A percentile compares a stretch with the other conserved stretches of the same genome.
These are phyloP conservation scores for Rhodotorula kratochvilovae DNA, from an alignment of 768 basidiomycete species.

Conservation along the genomic window DNA sequence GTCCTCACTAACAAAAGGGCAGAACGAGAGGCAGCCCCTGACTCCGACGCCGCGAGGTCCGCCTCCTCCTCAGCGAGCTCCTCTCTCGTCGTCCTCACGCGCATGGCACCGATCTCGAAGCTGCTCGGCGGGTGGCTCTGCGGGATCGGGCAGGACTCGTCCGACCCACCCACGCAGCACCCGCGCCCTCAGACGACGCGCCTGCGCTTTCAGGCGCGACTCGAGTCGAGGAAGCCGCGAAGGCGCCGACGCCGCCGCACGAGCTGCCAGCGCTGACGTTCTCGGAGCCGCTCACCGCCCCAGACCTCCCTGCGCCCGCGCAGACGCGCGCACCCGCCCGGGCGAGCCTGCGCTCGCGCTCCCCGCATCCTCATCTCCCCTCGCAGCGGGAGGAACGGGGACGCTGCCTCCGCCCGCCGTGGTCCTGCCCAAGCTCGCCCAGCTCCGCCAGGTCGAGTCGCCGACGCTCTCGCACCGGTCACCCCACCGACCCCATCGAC, in stretches of 20 bases:
- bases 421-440: background rate
- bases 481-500: conserved; percentile 8
- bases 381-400: too few relatives aligned
- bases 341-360: background rate
- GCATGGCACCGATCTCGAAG: conserved; percentile 2
- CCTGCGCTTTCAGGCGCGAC: background rate
- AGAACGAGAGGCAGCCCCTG: too few relatives aligned
- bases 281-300: conserved; percentile 1
- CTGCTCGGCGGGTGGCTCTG: background rate
- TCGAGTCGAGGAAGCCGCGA: background rate
- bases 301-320: background rate
- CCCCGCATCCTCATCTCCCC: background rate
- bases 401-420: background rate
- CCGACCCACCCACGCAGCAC: background rate
- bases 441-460: conserved; percentile 14
- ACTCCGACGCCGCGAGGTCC: too few relatives aligned
- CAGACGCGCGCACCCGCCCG: background rate
- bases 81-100: too few relatives aligned
- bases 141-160: background rate
- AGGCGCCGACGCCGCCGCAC: background rate
- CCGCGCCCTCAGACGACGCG: background rate
- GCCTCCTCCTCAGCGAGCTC: too few relatives aligned
- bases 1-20: too few relatives aligned
- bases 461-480: background rate
- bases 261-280: conserved; percentile 18